Base-by-base conservation (phyloP, 164 flowering plant genomes). In the Brasenia schreberi region DNA sequence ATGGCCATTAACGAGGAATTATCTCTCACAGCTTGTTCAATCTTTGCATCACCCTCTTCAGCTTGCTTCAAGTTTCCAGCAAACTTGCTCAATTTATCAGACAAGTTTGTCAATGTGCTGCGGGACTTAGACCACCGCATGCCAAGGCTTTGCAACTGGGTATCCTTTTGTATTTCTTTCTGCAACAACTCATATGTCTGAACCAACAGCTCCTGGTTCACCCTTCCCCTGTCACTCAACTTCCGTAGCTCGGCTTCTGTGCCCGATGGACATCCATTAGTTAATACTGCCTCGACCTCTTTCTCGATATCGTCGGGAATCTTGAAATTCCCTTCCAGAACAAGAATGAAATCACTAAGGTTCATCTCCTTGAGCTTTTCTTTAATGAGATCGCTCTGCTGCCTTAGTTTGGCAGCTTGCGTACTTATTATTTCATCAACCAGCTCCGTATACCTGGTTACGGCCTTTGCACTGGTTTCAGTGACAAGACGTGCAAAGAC, bases 291-390 rank as follows among this genome's bases (percentile, higher is more conserved):
- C 81, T 94, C 99, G 39, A 91, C 93, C 67, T 89, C 99, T 74
- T 94, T 96, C 70, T 85, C 89, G n/a, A 94, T 81, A 77, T 85
- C 86, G 69, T 77, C 61, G 27, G 96, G 99, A n/a, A 94, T 78
- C 66, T 77, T 72, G 61, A 67, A 76, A 68, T 91, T 81, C 65
- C 97, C 99, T 79, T 91, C 99, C 76, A 94, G 69, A 49, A 97
- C 90, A 75, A 89, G 92, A 77, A 94, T 81, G 10, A 95, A 86
- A 65, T 91, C 99, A 43, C 97, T 97, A 39, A 94, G 81, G 72
- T 94, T 96, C 99, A 91, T 94, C 76, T 94, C 99, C 77, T 85
- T 91, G 60, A 94, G 90, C 80, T 82, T 88, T 65, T 91, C 96
- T 71, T 93, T 81, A 5, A 96, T 82, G 43, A 91, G 85, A 71